Base-by-base conservation (phyloP, 2,329 filamentous ascomycete genomes). In the Claviceps pazoutovae region DNA sequence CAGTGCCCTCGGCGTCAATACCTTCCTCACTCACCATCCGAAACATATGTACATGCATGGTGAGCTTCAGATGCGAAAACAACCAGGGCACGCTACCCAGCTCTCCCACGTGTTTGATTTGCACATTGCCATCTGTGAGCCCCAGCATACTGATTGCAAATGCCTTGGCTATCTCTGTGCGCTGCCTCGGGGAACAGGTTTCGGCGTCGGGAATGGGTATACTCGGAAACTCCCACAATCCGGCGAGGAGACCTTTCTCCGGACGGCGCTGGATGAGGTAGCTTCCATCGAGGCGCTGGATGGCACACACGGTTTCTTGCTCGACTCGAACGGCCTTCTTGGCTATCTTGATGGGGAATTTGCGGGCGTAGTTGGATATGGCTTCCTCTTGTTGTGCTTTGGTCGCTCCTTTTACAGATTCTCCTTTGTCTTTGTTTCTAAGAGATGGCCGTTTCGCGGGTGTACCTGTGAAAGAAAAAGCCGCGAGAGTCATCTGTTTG, bases 161-260 rank as follows among this genome's bases (percentile, higher is more conserved):
- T 0, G 60, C 54, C 11, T 59, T 51, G 0, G 75, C 74, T 5
- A 66, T 59, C 11, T 60, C 56, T 56, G 62, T 67, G 36, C 73
- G 66, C 16, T 61, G 64, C 11, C 61, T 58, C 7, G 62, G 56
- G 0, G 64, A 50, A 30, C 50, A 50, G 4, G 59, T 56, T 4
- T 53, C 53, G 3, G 51, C 5, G 5, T 55, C 55, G 38, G 60
- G 50, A 0, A 78, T 53, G 0, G 64, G 61, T 3, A 64, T 58
- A 56, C 74, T 78, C 0, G 77, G 76, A 5, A 80, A 68, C 55
- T 80, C 76, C 77, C 77, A 80, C 5, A 80, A 56, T 0, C 75
- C 72, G 0, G 76, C 77, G 0, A 80, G 63, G 1, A 80, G 67
- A 0, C 77, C 77, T 58, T 74, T 79, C 11, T 70, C 68, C 0